These are phyloP conservation scores for Chrysoporthe puriensis DNA, from an alignment of 2,329 filamentous ascomycete species.

Conservation along the genomic window DNA sequence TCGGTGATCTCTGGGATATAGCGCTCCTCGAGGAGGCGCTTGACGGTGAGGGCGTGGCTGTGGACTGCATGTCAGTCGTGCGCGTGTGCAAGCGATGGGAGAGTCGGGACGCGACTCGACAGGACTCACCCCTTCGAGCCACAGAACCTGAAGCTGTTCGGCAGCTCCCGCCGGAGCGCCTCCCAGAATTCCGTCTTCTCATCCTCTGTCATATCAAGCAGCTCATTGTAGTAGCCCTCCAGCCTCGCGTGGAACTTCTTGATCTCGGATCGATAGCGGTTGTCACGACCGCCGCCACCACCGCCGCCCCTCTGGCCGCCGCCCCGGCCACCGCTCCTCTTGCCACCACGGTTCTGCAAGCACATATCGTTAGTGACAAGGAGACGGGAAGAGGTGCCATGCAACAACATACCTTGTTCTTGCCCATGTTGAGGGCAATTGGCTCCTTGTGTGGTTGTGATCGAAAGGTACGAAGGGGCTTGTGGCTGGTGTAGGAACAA, in stretches of 20 bases:
- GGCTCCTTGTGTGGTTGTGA: conserved; percentile 5
- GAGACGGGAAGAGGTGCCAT: background rate
- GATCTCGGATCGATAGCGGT: conserved; percentile 59
- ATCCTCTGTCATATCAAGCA: conserved; percentile 74
- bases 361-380: background rate
- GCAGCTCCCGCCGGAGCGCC: conserved; percentile 79
- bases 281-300: conserved; percentile 45
- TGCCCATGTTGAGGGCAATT: conserved; percentile 9
- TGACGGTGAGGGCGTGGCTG: conserved; percentile 89
- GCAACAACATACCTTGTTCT: background rate
- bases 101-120: background rate
- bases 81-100: background rate
- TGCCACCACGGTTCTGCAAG: conserved; percentile 20
- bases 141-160: conserved; percentile 97
- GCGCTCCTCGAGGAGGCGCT: conserved; percentile 81
- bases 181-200: conserved; percentile 86
- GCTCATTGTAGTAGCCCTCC: conserved; percentile 82
- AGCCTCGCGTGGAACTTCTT: conserved; percentile 82
- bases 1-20: conserved; percentile 90
- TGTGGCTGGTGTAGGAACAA: conserved; percentile 2
- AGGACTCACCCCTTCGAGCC: conserved; percentile 78
- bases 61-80: conserved; percentile 26
- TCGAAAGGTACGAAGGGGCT: background rate
- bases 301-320: conserved; percentile 47
- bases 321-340: conserved; percentile 34